Percentiles rank a stretch among this genome's conserved stretches.
Evolutionary conservation across 208 protist species (phyloP).

Genomic region (Leishmania guyanensis): DNA sequence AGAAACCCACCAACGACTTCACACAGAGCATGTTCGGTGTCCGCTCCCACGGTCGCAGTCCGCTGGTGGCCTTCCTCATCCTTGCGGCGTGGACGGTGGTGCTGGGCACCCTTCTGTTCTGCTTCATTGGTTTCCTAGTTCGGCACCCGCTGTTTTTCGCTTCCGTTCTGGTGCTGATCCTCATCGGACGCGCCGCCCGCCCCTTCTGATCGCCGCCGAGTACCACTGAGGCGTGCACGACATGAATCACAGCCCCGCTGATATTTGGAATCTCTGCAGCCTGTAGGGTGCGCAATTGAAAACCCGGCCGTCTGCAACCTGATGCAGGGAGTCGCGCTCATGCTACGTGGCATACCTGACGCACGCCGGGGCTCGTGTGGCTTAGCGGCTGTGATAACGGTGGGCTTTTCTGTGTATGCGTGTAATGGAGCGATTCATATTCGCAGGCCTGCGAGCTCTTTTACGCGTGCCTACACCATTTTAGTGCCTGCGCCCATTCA

Average conservation of each 20-base stretch:
- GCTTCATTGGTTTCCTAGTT: constrained; percentile 49
- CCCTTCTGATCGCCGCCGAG: constrained; percentile 26
- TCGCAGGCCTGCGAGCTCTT: background rate
- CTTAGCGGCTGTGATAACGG: background rate
- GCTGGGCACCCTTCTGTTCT: constrained; percentile 56
- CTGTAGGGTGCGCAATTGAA: background rate
- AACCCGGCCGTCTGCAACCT: background rate
- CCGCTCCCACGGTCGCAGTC: constrained; percentile 73
- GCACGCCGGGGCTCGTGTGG: background rate
- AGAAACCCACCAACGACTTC: constrained; percentile 61
- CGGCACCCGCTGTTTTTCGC: constrained; percentile 75
- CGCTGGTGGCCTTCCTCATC: constrained; percentile 70
- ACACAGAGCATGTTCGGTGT: constrained; percentile 64
- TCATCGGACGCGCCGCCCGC: constrained; percentile 44
- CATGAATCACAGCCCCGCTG: background rate
- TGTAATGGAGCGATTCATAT: background rate
- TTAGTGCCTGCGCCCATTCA: background rate
- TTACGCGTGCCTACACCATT: background rate
- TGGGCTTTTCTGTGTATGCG: background rate
- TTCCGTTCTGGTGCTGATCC: constrained; percentile 59
- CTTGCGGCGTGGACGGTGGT: constrained; percentile 65
- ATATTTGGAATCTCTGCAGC: background rate
- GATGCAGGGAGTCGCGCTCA: background rate
- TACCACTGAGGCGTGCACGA: background rate
- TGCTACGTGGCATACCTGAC: background rate